Conservation (phyloP, 305 asterid species). For the Fraxinus nigra region DNA sequence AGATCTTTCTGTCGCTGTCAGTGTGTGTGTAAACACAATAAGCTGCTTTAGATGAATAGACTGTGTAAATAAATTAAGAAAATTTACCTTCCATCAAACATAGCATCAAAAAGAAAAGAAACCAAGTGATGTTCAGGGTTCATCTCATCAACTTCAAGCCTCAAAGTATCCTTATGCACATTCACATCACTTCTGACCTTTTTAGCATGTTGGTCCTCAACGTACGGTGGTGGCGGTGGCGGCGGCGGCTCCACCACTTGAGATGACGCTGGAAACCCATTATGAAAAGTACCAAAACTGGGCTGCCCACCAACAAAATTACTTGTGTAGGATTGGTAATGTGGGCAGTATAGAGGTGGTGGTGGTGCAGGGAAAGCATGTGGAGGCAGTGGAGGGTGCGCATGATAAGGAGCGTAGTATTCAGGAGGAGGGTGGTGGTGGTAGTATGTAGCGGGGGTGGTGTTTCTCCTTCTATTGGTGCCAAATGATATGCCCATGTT, state of each 20-base stretch:
- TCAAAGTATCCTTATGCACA: constrained; percentile 65
- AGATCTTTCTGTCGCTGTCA: not conserved
- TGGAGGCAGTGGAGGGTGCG: constrained; percentile 19
- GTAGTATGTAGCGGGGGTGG: constrained; percentile 23
- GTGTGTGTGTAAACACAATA: not conserved
- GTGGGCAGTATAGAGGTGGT: constrained; percentile 41
- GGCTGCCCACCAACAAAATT: constrained; percentile 52
- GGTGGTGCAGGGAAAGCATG: constrained; percentile 32
- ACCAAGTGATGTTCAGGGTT: constrained; percentile 54
- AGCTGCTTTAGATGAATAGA: not conserved
- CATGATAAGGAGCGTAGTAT: constrained; percentile 37
- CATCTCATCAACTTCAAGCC: constrained; percentile 53
- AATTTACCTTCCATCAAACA: constrained; percentile 62
- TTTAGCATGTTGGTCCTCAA: constrained; percentile 45
- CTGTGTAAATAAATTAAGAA: not conserved
- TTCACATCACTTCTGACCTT: constrained; percentile 71
- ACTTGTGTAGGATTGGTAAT: constrained; percentile 40
- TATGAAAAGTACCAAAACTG: constrained; percentile 39
- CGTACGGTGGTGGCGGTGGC: constrained; percentile 30
- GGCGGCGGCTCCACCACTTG: constrained; percentile 31
- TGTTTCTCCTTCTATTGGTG: constrained; percentile 46
- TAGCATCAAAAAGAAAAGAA: constrained; percentile 67
- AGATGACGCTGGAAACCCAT: constrained; percentile 21
- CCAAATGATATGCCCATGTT: constrained; percentile 66
- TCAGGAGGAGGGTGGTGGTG: constrained; percentile 33